Base-by-base conservation (phyloP, 2,329 filamentous ascomycete genomes). In the Pseudogymnoascus destructans region DNA sequence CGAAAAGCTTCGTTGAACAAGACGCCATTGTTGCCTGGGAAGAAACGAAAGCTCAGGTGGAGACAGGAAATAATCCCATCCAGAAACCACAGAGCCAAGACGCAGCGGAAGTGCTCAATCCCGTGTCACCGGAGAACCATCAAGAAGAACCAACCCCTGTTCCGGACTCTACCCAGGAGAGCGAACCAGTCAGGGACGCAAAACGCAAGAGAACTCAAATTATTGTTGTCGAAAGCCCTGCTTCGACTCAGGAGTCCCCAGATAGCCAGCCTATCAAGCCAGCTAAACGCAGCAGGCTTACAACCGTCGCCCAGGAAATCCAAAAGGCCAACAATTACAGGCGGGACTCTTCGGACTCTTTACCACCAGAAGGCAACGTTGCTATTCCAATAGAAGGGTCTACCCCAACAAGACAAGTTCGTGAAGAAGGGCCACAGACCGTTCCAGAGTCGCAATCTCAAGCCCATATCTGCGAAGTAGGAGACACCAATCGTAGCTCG, bases 321-420 rank as follows among this genome's bases (percentile, higher is more conserved):
- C 36, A 17, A 36, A 35, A 40, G 13, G 15, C 17, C 17, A 13
- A 59, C 17, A 13, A 65, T 66, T 49, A 65, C 67, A 11, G 63
- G 62, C 33, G 64, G 67, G 60, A 64, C 61, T 27, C 66, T 65
- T 64, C 64, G 66, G 57, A 62, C 64, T 19, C 62, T 63, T n/a
- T 35, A 62, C 23, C 25, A 57, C 13, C 56, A 59, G 9, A 61
- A 60, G 30, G 40, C 49, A 38, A 57, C 38, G 40, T 32, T 17
- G 40, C 17, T n/a, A 59, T 58, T 27, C 55, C 54, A 59, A 60
- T 56, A 57, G 56, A 55, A 32, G 49, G 36, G 30, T 62, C 59
- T 21, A 63, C 60, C 27, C 35, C 58, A 21, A 57, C 60, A 30
- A 7, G 23, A 9, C 46, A 17, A 52, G n/a, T 30, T 52, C 9